Evolutionary conservation across 108 stramenopile genomes (phyloP), one percentile per base, ranked within the genome.

Genomic region (Asterionellopsis glacialis): DNA sequence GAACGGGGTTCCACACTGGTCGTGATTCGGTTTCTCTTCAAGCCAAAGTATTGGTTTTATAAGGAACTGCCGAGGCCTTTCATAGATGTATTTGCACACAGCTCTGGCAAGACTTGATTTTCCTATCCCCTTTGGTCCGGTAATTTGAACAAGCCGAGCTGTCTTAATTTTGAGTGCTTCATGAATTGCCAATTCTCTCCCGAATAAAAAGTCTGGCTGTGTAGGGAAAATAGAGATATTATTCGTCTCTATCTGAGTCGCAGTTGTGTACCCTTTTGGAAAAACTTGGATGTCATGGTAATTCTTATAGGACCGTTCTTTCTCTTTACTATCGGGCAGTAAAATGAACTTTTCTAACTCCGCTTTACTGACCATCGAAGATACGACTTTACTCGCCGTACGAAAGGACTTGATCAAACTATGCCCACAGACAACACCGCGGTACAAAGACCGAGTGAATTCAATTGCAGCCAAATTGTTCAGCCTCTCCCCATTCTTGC

Each of bases 361-460:
- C 11, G 43, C 11, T 41, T 73, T 73, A 11, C 68, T 58, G 13
- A 92, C 90, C n/a, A n/a, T n/a, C 5, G 33, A 33, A 33, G 7
- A 7, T 7, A 5, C 5, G 22, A 87, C 85, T 54, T 88, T 76
- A 41, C 80, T 73, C 11, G 85, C 96, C n/a, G 81, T 79, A 6
- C 89, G 84, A 63, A 97, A 97, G 13, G 94, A 81, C 55, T 77
- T 68, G 38, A 73, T 58, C 23, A 97, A 91, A 0, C 88, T 93
- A 13, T 80, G 70, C 1, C 95, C 91, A 27, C 81, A 71, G 16
- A 72, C 83, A 11, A 91, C 70, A 5, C 85, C 79, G 21, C 84
- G 63, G 59, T 93, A 92, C 72, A 94, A 92, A 39, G 74, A 73
- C 19, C 84, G 74, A 5, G 92, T 84, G 60, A 94, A 96, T n/a